Evolutionary conservation across 805 yeast species (phyloP), one percentile per base, ranked within the genome.

Genomic region (Brettanomyces anomalus): DNA sequence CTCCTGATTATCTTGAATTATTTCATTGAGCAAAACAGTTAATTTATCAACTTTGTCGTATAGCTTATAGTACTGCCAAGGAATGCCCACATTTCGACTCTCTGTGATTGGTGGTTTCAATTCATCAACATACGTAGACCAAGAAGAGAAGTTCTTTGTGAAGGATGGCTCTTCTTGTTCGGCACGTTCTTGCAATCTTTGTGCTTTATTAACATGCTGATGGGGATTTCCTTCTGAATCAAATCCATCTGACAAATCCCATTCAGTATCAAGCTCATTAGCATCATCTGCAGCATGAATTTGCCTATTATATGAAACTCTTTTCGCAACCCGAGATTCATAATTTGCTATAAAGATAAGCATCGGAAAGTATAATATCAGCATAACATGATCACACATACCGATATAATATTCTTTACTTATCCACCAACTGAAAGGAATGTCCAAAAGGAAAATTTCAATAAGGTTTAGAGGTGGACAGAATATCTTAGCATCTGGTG

Each of bases 401-500:
- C 50, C 43, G 13, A 53, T 52, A 37, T 61, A 70, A n/a, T 58
- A 51, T 30, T 42, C 33, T 40, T 50, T 50, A 40, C 55, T 39
- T 49, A 67, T 46, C 59, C 66, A 60, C 59, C 66, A 67, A 36
- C 56, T 57, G 42, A 68, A 53, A 43, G 71, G 70, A 14, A 73
- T 17, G 24, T 77, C 78, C 24, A 71, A 56, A 4, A 79, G 51
- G 6, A 75, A 38, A 1, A 81, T 39, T 60, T 87, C 96, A 42
- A 87, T 62, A 50, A 87, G 58, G 58, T 87, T 87, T 49, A 85
- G 71, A 4, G 96, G 96, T 4, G 96, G 90, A 20, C 85, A 88
- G 57, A 77, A 87, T 34, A 86, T 83, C 55, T 83, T 78, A 45
- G 78, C 81, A 64, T 87, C 96, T 0, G 96, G 96, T 0, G 95